Evolutionary conservation across 1,284 basidiomycete genomes (phyloP).

Genomic region (Lentinus polychrous): DNA sequence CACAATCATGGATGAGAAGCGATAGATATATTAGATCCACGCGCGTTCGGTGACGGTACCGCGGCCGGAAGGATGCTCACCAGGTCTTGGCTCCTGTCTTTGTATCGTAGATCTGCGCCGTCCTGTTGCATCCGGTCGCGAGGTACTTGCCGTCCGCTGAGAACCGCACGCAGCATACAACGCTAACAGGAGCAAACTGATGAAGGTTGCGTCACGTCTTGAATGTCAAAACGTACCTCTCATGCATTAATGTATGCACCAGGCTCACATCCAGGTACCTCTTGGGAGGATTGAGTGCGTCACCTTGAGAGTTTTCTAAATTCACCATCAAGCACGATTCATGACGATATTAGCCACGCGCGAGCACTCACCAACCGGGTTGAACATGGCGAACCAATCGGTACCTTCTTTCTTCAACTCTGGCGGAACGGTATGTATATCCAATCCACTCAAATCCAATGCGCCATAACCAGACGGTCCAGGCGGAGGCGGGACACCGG

Average conservation of each 20-base stretch:
- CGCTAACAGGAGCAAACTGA: conserved; percentile 37
- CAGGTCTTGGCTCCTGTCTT: conserved; percentile 79
- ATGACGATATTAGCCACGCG: too few relatives aligned
- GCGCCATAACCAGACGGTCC: not conserved
- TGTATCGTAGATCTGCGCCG: conserved; percentile 87
- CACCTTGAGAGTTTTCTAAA: too few relatives aligned
- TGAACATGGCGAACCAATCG: conserved; percentile 97
- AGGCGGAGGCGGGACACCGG: not conserved
- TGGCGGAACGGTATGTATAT: conserved; percentile 39
- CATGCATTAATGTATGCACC: conserved; percentile 88
- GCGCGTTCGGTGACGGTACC: not conserved
- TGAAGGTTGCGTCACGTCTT: not conserved
- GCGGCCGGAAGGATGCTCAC: conserved; percentile 34
- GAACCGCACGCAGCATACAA: conserved; percentile 90
- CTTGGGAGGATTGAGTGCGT: conserved; percentile 4
- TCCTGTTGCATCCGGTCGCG: conserved; percentile 88
- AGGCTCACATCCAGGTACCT: conserved; percentile 86
- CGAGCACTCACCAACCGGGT: conserved; percentile 45
- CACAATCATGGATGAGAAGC: not conserved
- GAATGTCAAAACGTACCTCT: conserved; percentile 54
- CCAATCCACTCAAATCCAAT: conserved; percentile 26
- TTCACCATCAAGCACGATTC: too few relatives aligned
- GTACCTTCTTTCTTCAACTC: conserved; percentile 73
- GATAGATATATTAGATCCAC: not conserved
- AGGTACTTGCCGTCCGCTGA: conserved; percentile 84